These are phyloP conservation scores for Rhodocollybia butyracea DNA, from an alignment of 768 basidiomycete genomes.

Conservation along the genomic window DNA sequence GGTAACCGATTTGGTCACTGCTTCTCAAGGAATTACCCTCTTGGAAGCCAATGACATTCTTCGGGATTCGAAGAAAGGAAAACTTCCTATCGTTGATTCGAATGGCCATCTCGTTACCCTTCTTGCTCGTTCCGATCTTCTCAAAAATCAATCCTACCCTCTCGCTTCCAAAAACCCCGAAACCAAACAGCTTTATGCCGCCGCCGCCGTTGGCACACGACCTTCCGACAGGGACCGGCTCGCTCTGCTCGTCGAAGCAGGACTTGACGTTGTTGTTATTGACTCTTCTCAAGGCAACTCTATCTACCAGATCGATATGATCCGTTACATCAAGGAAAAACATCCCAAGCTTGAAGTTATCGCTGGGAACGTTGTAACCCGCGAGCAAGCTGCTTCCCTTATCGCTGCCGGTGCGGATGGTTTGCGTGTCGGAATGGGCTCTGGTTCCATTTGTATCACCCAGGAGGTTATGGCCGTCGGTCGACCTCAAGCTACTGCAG, in stretches of 20 bases:
- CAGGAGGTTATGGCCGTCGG: slow-evolving; percentile 99
- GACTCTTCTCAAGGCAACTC: slow-evolving; percentile 99
- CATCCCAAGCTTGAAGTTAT: slow-evolving; percentile 89
- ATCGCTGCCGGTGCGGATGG: slow-evolving; percentile 95
- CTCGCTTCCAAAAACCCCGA: slow-evolving; percentile 88
- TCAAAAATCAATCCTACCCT: slow-evolving; percentile 97
- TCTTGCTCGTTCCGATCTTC: slow-evolving; percentile 92
- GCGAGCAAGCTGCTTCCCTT: slow-evolving; percentile 92
- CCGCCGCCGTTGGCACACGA: slow-evolving; percentile 93
- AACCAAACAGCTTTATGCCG: slow-evolving; percentile 94
- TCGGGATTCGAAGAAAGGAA: slow-evolving; percentile 96
- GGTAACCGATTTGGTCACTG: slow-evolving; percentile 87
- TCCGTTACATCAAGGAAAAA: slow-evolving; percentile 85
- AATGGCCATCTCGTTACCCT: slow-evolving; percentile 72
- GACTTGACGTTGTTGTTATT: slow-evolving; percentile 90
- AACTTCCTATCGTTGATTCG: slow-evolving; percentile 80
- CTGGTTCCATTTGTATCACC: slow-evolving; percentile 98
- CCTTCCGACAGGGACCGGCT: slow-evolving; percentile 85
- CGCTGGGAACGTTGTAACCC: slow-evolving; percentile 96
- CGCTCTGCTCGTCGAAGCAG: slow-evolving; percentile 83
- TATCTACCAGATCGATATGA: slow-evolving; percentile 90
- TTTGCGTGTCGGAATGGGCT: slow-evolving; percentile 97
- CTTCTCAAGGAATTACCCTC: slow-evolving; percentile 84
- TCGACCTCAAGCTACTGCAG: slow-evolving; percentile 96
- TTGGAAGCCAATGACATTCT: slow-evolving; percentile 91